Base-by-base conservation (phyloP, 176 grass and related monocot species). In the Rhynchospora breviuscula region DNA sequence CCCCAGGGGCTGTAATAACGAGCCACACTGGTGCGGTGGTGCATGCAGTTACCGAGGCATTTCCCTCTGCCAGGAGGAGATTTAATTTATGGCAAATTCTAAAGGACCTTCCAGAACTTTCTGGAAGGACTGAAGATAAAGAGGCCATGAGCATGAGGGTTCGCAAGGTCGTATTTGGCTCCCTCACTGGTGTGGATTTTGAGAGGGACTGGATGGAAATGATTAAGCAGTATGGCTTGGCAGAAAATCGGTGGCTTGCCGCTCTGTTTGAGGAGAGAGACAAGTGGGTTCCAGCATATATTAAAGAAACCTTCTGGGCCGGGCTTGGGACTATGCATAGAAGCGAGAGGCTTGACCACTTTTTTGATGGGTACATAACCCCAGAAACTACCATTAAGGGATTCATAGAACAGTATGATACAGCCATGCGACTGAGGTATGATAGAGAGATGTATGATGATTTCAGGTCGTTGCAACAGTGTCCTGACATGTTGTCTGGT, bases 1-100 rank as follows among this genome's bases (percentile, higher is more conserved):
- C 81, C 82, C 93, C 93, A 13, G 85, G 90, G 87, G 93, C 89
- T 79, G 90, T 97, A 75, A 88, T 97, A 52, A 97, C 93, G 13
- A 88, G 87, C 19, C 91, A 97, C 67, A 86, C 89, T 67, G 84
- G 88, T 78, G 79, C 91, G 23, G 89, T 97, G 56, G 87, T 85
- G 9, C 90, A 88, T 88, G 89, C 93, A 60, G 87, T 86, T 80
- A 67, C 80, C 45, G 89, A 93, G 22, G 91, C 89, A 79, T 91
- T 97, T 79, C 85, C 85, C 63, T 80, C 86, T 89, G 90, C 89
- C 72, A 84, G 85, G 79, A 87, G 89, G 79, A 87, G 93, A 72
- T 97, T 91, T 86, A 89, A 92, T 83, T 89, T 93, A 85, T 97
- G 93, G 93, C 91, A 93, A 88, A 97, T 97, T 82, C 86, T 97